Percentiles rank a stretch among this genome's conserved stretches.
Conservation (phyloP, 495 filamentous ascomycete genomes). For the Coniosporium apollinis region DNA sequence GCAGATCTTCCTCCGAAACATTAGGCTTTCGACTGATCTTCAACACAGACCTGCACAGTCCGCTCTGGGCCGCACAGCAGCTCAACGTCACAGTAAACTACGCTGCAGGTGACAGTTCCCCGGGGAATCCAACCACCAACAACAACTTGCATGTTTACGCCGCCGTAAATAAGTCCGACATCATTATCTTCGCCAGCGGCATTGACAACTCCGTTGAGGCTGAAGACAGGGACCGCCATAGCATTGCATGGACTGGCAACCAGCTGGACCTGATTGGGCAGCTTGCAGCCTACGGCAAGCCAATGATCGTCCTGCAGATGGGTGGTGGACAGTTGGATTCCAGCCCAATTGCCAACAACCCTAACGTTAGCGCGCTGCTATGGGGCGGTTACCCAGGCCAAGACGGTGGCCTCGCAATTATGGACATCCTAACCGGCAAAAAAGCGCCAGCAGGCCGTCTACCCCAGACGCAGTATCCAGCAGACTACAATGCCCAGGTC, state of each 20-base stretch:
- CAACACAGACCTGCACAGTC: slow-evolving; percentile 28
- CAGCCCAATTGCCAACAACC: slow-evolving; percentile 19
- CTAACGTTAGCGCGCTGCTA: slow-evolving; percentile 34
- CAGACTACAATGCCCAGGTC: slow-evolving; percentile 33
- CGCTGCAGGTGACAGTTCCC: slow-evolving; percentile 27
- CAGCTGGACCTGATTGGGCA: slow-evolving; percentile 38
- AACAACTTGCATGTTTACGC: slow-evolving; percentile 18
- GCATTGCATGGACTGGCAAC: slow-evolving; percentile 40
- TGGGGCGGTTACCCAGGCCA: slow-evolving; percentile 49
- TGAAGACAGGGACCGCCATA: slow-evolving; percentile 36
- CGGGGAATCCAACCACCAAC: slow-evolving; percentile 23
- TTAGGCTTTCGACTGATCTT: neutral
- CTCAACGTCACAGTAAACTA: slow-evolving; percentile 32
- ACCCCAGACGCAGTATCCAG: slow-evolving; percentile 41
- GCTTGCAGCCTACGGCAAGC: slow-evolving; percentile 33
- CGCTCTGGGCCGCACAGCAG: slow-evolving; percentile 31
- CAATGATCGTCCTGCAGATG: slow-evolving; percentile 40
- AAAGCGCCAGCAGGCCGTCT: slow-evolving; percentile 40
- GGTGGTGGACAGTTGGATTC: slow-evolving; percentile 27
- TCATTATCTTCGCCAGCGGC: slow-evolving; percentile 40
- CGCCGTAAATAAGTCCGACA: slow-evolving; percentile 34
- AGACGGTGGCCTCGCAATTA: slow-evolving; percentile 35
- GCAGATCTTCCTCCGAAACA: neutral
- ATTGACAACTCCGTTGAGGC: slow-evolving; percentile 40
- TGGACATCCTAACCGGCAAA: slow-evolving; percentile 37